A percentile compares a stretch with the other conserved stretches of the same genome.
Evolutionary conservation across 352 stramenopile genomes (phyloP).

Genomic region (Globisporangium alternatum): DNA sequence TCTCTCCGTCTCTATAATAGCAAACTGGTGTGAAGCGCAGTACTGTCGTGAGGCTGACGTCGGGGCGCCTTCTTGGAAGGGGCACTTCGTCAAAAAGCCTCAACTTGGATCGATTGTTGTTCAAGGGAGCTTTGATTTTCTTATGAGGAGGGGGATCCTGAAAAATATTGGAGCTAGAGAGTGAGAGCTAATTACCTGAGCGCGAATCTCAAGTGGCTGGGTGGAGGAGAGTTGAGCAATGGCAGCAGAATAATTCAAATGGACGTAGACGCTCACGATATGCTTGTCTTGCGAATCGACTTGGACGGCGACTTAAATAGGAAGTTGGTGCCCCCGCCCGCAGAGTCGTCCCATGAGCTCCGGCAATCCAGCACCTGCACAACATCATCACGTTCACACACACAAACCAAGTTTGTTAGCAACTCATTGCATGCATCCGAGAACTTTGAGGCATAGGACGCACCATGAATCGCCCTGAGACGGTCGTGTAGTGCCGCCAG

Average conservation of each 20-base stretch:
- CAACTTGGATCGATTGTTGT: background rate
- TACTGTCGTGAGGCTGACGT: background rate
- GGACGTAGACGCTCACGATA: slow-evolving; percentile 20
- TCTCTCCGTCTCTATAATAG: background rate
- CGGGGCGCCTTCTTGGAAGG: slow-evolving; percentile 1
- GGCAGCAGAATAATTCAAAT: background rate
- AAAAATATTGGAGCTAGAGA: background rate
- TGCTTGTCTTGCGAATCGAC: slow-evolving; percentile 29
- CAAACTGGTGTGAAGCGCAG: background rate
- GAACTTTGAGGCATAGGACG: background rate
- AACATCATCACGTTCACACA: background rate
- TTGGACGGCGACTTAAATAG: slow-evolving; percentile 27
- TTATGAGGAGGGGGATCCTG: background rate
- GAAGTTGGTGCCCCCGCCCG: slow-evolving; percentile 12
- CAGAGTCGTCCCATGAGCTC: slow-evolving; percentile 16
- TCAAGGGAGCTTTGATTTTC: background rate
- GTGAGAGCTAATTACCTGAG: background rate
- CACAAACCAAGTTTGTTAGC: background rate
- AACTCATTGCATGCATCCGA: background rate
- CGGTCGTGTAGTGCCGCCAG: slow-evolving; percentile 66
- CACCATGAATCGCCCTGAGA: slow-evolving; percentile 76
- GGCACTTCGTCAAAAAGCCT: background rate
- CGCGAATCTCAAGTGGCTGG: slow-evolving; percentile 2
- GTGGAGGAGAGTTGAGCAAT: background rate
- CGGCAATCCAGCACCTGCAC: slow-evolving; percentile 32